A percentile compares a stretch with the other conserved stretches of the same genome.
Conservation (phyloP, 768 basidiomycete genomes). For the Panellus pusillus region DNA sequence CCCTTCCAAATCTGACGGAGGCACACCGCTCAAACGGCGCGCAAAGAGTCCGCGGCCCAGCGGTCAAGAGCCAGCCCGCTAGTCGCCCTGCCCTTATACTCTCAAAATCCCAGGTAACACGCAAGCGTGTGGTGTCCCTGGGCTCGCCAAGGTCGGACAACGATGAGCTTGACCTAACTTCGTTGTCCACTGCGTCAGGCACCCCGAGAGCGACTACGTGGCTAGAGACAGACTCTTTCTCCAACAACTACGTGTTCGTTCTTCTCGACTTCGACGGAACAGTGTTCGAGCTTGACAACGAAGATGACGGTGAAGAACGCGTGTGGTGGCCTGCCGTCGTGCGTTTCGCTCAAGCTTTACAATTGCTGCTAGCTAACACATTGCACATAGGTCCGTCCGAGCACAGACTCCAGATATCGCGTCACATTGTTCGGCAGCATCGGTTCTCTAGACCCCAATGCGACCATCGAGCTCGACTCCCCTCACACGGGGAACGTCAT, state of each 20-base stretch:
- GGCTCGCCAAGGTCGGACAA: slow-evolving; percentile 1
- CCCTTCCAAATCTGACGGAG: not conserved
- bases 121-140: not conserved
- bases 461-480: slow-evolving; percentile 30
- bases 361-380: slow-evolving; percentile 4
- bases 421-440: slow-evolving; percentile 27
- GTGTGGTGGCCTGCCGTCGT: slow-evolving; percentile 80
- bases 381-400: not conserved
- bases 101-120: not conserved
- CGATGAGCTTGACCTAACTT: slow-evolving; percentile 11
- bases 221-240: slow-evolving; percentile 29
- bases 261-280: slow-evolving; percentile 42
- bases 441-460: not conserved
- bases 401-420: not conserved
- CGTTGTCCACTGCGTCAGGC: slow-evolving; percentile 1
- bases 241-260: slow-evolving; percentile 47
- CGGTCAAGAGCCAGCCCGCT: not conserved
- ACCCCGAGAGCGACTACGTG: not conserved
- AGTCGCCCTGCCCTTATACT: not conserved
- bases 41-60: slow-evolving; percentile 1
- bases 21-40: slow-evolving; percentile 1
- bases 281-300: slow-evolving; percentile 30
- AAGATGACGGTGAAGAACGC: slow-evolving; percentile 28
- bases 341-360: slow-evolving; percentile 21
- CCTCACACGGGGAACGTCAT: slow-evolving; percentile 43